Evolutionary conservation across 139 green algal genomes (phyloP), one percentile per base, ranked within the genome.

Genomic region (Chlorella ohadii): DNA sequence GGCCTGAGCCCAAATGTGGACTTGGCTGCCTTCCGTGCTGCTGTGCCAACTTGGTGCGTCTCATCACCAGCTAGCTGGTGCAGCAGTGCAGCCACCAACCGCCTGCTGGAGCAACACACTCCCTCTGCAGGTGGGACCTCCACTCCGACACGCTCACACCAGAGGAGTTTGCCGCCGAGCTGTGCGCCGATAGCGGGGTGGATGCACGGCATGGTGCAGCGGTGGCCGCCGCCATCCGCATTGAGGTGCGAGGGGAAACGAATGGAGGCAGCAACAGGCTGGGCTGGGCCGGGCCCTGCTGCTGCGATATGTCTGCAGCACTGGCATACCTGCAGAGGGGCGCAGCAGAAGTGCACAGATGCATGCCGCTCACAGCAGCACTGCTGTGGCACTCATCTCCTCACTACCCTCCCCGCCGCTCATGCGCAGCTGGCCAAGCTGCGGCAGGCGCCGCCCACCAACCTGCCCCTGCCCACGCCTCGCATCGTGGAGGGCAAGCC

Each of bases 391-490:
- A n/a, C n/a, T n/a, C n/a, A n/a, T n/a, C n/a, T n/a, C n/a, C n/a
- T n/a, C n/a, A n/a, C n/a, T n/a, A n/a, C n/a, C n/a, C 7, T 22
- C 2, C 51, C 15, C 11, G 2, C 51, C 51, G 2, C 22, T 13
- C 15, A 22, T 4, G 12, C 51, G 76, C 76, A 82, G 76, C 59
- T 82, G 34, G 76, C 33, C 34, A 82, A 82, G 76, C 76, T 82
- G 76, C 76, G 76, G 16, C 76, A 63, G 17, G 57, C 76, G 12
- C 51, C 76, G 27, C 76, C 76, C 23, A 41, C 57, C 36, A 71
- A 56, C 59, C 76, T 82, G 59, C 76, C 59, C 59, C 76, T 82
- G 59, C 76, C 76, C 59, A 82, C 76, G 6, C 76, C 76, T 17
- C 76, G 27, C 38, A 82, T 82, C 28, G 12, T 31, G 5, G 76